Evolutionary conservation across 108 stramenopile species (phyloP).

Genomic region (Cyclotella cryptica): DNA sequence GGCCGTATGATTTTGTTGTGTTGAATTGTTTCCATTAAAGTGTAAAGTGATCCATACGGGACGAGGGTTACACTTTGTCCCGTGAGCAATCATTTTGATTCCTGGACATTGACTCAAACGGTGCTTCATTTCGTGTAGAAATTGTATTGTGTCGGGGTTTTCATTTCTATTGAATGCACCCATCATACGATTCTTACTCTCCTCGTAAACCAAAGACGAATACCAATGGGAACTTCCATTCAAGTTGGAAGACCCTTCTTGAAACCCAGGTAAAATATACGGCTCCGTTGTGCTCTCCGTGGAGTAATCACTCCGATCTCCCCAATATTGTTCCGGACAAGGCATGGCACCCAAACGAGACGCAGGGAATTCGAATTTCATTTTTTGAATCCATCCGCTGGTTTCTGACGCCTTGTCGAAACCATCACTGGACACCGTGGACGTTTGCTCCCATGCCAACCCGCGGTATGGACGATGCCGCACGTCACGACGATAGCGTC

Average conservation of each 20-base stretch:
- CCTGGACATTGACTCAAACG: slow-evolving; percentile 14
- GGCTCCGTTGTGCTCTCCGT: too few species aligned
- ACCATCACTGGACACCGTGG: background rate
- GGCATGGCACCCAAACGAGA: too few species aligned
- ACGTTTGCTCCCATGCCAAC: background rate
- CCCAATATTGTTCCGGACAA: too few species aligned
- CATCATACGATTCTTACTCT: background rate
- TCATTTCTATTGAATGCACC: background rate
- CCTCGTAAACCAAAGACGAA: too few species aligned
- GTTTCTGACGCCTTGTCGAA: background rate
- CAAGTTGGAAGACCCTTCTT: too few species aligned
- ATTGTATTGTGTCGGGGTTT: background rate
- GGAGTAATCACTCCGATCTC: too few species aligned
- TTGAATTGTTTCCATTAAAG: background rate
- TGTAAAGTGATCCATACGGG: slow-evolving; percentile 39
- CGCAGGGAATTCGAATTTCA: too few species aligned
- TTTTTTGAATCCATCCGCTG: background rate
- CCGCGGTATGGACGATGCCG: background rate
- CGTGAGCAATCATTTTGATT: slow-evolving; percentile 36
- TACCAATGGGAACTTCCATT: too few species aligned
- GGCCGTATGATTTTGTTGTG: background rate
- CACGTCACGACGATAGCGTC: slow-evolving; percentile 15
- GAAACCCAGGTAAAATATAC: too few species aligned
- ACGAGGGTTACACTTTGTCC: slow-evolving; percentile 33
- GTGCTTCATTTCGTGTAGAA: background rate